Base-by-base conservation (phyloP, 768 basidiomycete genomes). In the Boletus sp. region DNA sequence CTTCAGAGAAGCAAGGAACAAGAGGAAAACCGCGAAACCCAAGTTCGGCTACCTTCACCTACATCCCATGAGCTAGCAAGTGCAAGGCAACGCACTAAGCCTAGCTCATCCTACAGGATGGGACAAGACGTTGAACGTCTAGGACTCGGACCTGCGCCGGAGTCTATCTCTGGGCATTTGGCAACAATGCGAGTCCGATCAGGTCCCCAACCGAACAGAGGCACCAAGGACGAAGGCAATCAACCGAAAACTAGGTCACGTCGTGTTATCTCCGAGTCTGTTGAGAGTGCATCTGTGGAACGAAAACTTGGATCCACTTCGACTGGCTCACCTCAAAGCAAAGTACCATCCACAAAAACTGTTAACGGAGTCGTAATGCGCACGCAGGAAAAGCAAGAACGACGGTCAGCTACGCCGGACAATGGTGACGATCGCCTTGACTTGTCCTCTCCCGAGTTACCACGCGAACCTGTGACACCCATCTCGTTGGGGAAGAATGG, bases 401-500 rank as follows among this genome's bases (percentile, higher is more conserved):
- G n/a, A 50, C 57, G 59, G 28, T 55, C 57, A 37, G 40, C 48
- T 30, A 64, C 59, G 4, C 60, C 63, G 4, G 66, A 70, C 28
- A 46, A 51, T 40, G 24, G 14, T 47, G 55, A 63, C 20, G 52
- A 58, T 40, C 57, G 29, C 14, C 46, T 60, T 7, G 69, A 70
- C 20, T 39, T 67, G 20, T 59, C 64, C 17, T 71, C 69, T 42
- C 71, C 76, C 4, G 63, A 71, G 30, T 66, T 75, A 46, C 75
- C 72, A 20, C 49, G 58, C 18, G 68, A 66, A 20, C 70, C 71
- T 0, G 63, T 71, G 33, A 74, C 76, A 5, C 75, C 74, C 2
- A 63, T 72, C 29, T 65, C 71, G 12, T 37, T 56, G 47, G 63
- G 54, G 54, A 70, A 65, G 64, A 62, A 54, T 60, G 64, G 47